Evolutionary conservation across 768 basidiomycete genomes (phyloP), one percentile per base, ranked within the genome.

Genomic region (Hortiboletus flavorubellus): DNA sequence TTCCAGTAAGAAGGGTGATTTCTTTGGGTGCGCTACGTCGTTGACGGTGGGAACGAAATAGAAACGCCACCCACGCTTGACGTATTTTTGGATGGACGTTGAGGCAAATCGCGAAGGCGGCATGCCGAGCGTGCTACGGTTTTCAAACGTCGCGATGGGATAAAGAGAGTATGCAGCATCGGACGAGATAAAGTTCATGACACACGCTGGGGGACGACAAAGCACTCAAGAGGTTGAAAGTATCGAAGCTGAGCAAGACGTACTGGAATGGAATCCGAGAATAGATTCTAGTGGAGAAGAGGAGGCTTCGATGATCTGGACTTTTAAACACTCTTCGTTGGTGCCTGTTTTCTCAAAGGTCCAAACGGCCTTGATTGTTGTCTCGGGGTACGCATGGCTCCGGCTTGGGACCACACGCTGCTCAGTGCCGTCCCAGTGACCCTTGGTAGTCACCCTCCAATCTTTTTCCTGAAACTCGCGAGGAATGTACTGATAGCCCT

Each of bases 241-340:
- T 1, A 37, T 11, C 21, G 50, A 18, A 40, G 39, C 5, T 15
- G 29, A 18, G 16, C 12, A 30, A 0, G 12, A 66, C 78, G 29
- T 39, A 81, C 80, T 79, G 0, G 76, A 78, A 52, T 82, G 81
- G 50, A 80, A 81, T 8, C 60, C 59, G 2, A 81, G 51, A n/a
- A 82, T 75, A 70, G 14, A 65, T 64, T 44, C 59, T 9, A 45
- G 51, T 6, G 23, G 75, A 56, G 34, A 72, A 37, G 58, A 51
- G 1, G 29, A 0, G 0, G 55, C 47, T 12, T 60, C 67, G 23
- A 82, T 74, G 35, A 81, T 58, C 55, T 81, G 80, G 0, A 80
- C 62, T 42, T 68, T 76, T 3, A 66, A 46, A 10, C 5, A 5
- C n/a, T 54, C 55, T 8, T 33, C 5, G 7, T 49, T 43, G 3